A percentile compares a stretch with the other conserved stretches of the same genome.
phyloP scores from a whole-genome alignment of 1,284 basidiomycete genomes.

The Fomitopsis pinicola region DNA sequence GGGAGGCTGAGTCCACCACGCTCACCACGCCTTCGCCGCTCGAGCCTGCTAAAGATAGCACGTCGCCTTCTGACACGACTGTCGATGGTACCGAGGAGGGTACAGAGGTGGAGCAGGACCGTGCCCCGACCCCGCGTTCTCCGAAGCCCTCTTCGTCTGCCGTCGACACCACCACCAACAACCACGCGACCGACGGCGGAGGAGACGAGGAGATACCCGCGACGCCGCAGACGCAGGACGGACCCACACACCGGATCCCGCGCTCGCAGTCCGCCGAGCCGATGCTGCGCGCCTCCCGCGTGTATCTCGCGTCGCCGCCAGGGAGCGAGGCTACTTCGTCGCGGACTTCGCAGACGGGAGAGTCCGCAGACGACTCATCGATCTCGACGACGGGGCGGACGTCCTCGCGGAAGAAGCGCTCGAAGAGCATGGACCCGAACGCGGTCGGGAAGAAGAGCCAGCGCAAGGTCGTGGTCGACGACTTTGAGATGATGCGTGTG shows the following conservation, averaged over 20 bases:
- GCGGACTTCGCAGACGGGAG: slow-evolving; percentile 38
- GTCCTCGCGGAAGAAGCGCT: slow-evolving; percentile 49
- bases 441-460: slow-evolving; percentile 50
- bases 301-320: slow-evolving; percentile 36
- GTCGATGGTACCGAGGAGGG: slow-evolving; percentile 13
- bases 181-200: slow-evolving; percentile 17
- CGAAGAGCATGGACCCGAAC: slow-evolving; percentile 46
- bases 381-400: slow-evolving; percentile 45
- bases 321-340: slow-evolving; percentile 47
- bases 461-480: slow-evolving; percentile 75
- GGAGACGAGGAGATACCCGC: slow-evolving; percentile 27
- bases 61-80: background rate
- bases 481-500: slow-evolving; percentile 96
- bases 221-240: slow-evolving; percentile 36
- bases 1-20: slow-evolving; percentile 1
- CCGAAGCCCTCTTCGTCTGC: slow-evolving; percentile 15
- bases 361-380: slow-evolving; percentile 58
- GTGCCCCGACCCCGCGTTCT: slow-evolving; percentile 22
- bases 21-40: background rate
- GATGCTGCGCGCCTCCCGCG: slow-evolving; percentile 51
- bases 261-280: slow-evolving; percentile 77
- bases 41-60: background rate
- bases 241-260: slow-evolving; percentile 41
- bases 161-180: slow-evolving; percentile 6
- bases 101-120: slow-evolving; percentile 18